phyloP scores from a whole-genome alignment of 2,329 filamentous ascomycete species.

The Paraconiothyrium sp. region DNA sequence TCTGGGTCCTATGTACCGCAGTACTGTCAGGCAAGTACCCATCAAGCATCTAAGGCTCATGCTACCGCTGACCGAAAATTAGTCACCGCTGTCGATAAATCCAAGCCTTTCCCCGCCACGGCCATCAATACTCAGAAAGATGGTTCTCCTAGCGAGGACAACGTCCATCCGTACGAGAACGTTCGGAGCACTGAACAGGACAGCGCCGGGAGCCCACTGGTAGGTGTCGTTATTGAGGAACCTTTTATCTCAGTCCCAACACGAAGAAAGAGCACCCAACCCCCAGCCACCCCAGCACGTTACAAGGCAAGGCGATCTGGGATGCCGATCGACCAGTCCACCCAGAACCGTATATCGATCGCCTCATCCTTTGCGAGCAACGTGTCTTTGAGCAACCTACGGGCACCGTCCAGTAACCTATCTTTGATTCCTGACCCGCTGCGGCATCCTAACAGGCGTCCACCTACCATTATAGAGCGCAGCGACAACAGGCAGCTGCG shows the following conservation, averaged over 20 bases:
- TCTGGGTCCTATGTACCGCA: not conserved
- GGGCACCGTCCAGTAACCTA: not conserved
- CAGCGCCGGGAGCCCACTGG: not conserved
- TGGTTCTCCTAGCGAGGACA: not conserved
- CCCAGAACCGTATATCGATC: not conserved
- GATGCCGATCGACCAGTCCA: not conserved
- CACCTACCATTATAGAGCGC: not conserved
- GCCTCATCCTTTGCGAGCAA: not conserved
- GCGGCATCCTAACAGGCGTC: not conserved
- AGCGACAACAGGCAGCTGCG: not conserved
- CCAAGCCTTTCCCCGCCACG: not conserved
- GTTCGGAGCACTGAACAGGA: not conserved
- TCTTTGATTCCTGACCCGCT: not conserved
- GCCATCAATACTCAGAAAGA: not conserved
- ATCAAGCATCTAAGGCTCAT: not conserved
- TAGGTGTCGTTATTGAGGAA: not conserved
- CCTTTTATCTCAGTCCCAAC: not conserved
- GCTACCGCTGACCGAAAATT: not conserved
- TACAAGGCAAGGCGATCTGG: not conserved
- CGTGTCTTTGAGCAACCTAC: not conserved
- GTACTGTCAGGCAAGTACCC: not conserved
- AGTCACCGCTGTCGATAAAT: not conserved
- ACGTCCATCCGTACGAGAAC: not conserved
- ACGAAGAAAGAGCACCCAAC: not conserved
- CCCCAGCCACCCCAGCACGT: not conserved